Evolutionary conservation across 2,329 filamentous ascomycete genomes (phyloP), one percentile per base, ranked within the genome.

Genomic region (Microdochium trichocladiopsis): DNA sequence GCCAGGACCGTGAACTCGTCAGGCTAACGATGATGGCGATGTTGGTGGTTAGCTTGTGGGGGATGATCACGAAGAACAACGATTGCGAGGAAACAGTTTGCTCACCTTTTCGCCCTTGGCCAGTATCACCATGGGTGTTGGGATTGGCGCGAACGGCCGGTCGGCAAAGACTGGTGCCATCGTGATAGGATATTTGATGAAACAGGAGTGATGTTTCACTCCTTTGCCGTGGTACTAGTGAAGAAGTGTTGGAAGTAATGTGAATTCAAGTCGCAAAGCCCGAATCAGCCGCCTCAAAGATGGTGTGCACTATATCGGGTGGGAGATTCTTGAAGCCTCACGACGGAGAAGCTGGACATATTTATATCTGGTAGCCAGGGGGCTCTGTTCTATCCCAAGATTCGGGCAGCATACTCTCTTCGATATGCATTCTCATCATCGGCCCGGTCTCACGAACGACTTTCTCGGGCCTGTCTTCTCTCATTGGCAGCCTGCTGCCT

Each of bases 1-100:
- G 65, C 66, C 28, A 66, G 61, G 50, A 64, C 24, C 6, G 25
- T 48, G 47, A 10, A 48, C 4, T 25, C 25, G 24, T 25, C 47
- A 18, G 47, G 23, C 47, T 48, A 21, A n/a, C 14, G 28, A 33
- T 33, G 8, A 14, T 33, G 28, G 28, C 28, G 28, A 33, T 9
- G 28, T 14, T 33, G 8, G 14, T 8, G 28, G 28, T 33, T 8
- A 33, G 14, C 14, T 33, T 9, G 28, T 8, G 8, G 8, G 28
- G 28, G 28, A 9, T 14, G 14, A 14, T 8, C 14, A 33, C 8
- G 28, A 33, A 14, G 28, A 14, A 14, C 28, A 33, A 33, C 14
- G 28, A 33, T n/a, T n/a, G n/a, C n/a, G n/a, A n/a, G n/a, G n/a
- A n/a, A n/a, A n/a, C n/a, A n/a, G n/a, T 12, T 12, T 12, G n/a